These are phyloP conservation scores for Purpureocillium takamizusanense DNA, from an alignment of 2,329 filamentous ascomycete genomes.

Conservation along the genomic window DNA sequence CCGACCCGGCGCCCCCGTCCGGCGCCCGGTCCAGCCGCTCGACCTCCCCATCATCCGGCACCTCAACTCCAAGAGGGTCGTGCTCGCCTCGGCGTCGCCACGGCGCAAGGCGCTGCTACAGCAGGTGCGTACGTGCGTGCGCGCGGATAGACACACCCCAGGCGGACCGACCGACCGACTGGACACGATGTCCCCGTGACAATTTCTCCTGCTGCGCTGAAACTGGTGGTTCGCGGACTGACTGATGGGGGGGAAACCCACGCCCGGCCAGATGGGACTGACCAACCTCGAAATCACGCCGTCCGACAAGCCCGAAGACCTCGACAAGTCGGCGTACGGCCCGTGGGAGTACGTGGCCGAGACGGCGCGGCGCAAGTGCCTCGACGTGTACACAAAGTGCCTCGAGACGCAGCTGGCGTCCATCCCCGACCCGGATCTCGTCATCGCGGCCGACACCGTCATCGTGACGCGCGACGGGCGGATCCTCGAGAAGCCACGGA, in stretches of 20 bases:
- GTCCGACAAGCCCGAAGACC: constrained; percentile 75
- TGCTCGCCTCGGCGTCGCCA: constrained; percentile 86
- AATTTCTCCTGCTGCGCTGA: no score
- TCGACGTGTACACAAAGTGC: constrained; percentile 54
- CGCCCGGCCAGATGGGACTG: constrained; percentile 58
- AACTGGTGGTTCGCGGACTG: no score
- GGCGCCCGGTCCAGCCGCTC: constrained; percentile 54
- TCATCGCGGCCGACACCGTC: constrained; percentile 86
- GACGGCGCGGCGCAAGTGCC: constrained; percentile 76
- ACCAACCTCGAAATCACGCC: constrained; percentile 75
- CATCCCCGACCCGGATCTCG: constrained; percentile 64
- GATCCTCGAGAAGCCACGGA: constrained; percentile 86
- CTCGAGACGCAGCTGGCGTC: constrained; percentile 33
- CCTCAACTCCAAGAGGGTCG: constrained; percentile 70
- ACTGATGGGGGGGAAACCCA: no score
- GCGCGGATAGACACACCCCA: no score
- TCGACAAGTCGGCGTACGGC: constrained; percentile 63
- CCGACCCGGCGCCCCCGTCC: constrained; percentile 21
- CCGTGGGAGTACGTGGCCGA: constrained; percentile 87
- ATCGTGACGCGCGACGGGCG: constrained; percentile 67
- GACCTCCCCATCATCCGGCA: constrained; percentile 70
- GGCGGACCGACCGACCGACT: no score
- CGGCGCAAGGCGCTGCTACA: constrained; percentile 73
- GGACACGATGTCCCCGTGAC: no score
- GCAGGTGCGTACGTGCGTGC: constrained; percentile 52